Conservation (phyloP, 2,329 filamentous ascomycete genomes). For the Aspergillus fischeri region DNA sequence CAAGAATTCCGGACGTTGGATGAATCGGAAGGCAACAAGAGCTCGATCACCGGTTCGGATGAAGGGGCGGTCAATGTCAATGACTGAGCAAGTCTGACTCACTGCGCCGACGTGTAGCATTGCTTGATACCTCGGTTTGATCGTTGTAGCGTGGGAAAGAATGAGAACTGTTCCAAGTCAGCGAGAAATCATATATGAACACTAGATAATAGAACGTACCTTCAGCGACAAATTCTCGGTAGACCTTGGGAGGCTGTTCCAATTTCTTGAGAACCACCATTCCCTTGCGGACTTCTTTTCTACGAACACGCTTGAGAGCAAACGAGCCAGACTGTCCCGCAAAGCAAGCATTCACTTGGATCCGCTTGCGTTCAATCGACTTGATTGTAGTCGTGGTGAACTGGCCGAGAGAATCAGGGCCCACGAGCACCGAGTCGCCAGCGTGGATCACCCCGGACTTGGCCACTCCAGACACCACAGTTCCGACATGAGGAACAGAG, state of each 20-base stretch:
- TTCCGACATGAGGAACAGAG: conserved; percentile 94
- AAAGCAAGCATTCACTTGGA: conserved; percentile 78
- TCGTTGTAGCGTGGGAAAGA: conserved; percentile 91
- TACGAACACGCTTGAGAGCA: conserved; percentile 77
- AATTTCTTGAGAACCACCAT: conserved; percentile 92
- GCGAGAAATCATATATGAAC: not conserved
- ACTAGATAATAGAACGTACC: conserved; percentile 43
- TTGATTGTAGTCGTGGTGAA: conserved; percentile 84
- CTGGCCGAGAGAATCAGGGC: conserved; percentile 84
- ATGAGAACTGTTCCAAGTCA: conserved; percentile 65
- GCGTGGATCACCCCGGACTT: conserved; percentile 83
- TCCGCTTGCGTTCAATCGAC: conserved; percentile 91
- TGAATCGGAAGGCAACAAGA: conserved; percentile 88
- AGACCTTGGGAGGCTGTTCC: conserved; percentile 70
- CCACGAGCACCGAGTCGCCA: conserved; percentile 84
- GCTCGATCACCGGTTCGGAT: conserved; percentile 95
- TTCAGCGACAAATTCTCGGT: conserved; percentile 73
- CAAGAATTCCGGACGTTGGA: conserved; percentile 89
- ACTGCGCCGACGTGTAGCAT: conserved; percentile 97
- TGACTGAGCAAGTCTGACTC: conserved; percentile 92
- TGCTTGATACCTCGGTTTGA: conserved; percentile 93
- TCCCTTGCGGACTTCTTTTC: conserved; percentile 92
- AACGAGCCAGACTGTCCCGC: conserved; percentile 93
- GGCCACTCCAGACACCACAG: conserved; percentile 90
- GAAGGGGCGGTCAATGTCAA: conserved; percentile 93